Percentiles rank a stretch among this genome's conserved stretches.
Conservation (phyloP, 371 early-diverging fungal species). For the Catenaria anguillulae region DNA sequence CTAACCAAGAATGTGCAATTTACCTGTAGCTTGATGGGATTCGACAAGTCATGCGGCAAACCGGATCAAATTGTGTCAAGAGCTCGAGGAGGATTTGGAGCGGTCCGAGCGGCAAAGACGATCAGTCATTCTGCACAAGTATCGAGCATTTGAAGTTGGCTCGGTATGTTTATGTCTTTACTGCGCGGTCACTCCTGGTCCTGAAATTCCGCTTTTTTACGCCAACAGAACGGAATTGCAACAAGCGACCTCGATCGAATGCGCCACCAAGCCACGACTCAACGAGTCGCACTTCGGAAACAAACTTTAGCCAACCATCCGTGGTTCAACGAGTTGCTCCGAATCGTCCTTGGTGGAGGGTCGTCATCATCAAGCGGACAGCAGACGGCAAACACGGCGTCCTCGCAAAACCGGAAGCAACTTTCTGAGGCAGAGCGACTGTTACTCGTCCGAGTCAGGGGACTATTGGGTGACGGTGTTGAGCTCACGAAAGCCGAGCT, state of each 20-base stretch:
- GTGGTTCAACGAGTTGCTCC: conserved; percentile 27
- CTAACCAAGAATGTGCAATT: too few species aligned
- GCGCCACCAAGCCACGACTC: conserved; percentile 19
- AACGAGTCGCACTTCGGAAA: conserved; percentile 11
- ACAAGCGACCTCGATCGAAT: conserved; percentile 23
- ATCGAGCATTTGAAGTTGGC: conserved; percentile 16
- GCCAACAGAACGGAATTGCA: conserved; percentile 15
- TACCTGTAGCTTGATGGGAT: too few species aligned
- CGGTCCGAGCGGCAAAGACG: conserved; percentile 23
- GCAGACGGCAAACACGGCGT: conserved; percentile 15
- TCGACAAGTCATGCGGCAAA: too few species aligned
- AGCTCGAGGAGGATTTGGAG: conserved; percentile 22
- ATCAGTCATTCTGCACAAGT: conserved; percentile 18
- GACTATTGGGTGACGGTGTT: conserved; percentile 14
- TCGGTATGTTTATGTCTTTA: conserved; percentile 10
- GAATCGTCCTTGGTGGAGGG: conserved; percentile 19
- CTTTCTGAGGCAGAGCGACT: conserved; percentile 19
- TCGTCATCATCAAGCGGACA: too few species aligned
- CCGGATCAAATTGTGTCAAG: too few species aligned
- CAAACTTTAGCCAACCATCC: conserved; percentile 18
- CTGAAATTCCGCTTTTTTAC: too few species aligned
- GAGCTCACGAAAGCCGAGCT: conserved; percentile 21
- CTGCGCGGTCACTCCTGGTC: too few species aligned
- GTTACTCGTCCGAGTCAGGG: conserved; percentile 15
- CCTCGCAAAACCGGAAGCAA: conserved; percentile 11